Evolutionary conservation across 2,329 filamentous ascomycete species (phyloP).

Genomic region (Corynespora cassiicola): DNA sequence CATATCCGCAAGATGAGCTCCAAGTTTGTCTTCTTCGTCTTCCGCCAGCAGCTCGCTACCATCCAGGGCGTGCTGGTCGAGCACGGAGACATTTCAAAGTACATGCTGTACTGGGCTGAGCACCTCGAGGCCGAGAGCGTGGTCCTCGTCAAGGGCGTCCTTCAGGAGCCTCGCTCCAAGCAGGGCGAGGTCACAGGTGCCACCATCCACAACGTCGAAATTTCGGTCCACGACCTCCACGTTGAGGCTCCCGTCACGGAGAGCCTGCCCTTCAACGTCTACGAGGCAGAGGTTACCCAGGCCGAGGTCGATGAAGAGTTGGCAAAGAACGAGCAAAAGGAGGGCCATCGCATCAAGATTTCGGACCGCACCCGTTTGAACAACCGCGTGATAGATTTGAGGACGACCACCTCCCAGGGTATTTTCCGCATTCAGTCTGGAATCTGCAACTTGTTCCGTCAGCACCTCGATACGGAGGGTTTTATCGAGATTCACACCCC

Average conservation of each 20-base stretch:
- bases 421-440: slow-evolving; percentile 87
- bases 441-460: slow-evolving; percentile 80
- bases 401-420: slow-evolving; percentile 84
- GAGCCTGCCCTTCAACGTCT: slow-evolving; percentile 71
- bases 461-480: slow-evolving; percentile 73
- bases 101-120: slow-evolving; percentile 88
- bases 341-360: slow-evolving; percentile 67
- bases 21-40: slow-evolving; percentile 82
- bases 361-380: slow-evolving; percentile 75
- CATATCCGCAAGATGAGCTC: slow-evolving; percentile 82
- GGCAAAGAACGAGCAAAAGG: slow-evolving; percentile 59
- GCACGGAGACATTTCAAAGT: slow-evolving; percentile 67
- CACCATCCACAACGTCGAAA: slow-evolving; percentile 76
- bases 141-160: slow-evolving; percentile 74
- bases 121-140: slow-evolving; percentile 80
- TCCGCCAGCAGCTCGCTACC: slow-evolving; percentile 82
- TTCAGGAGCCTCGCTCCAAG: slow-evolving; percentile 73
- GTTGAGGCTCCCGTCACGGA: slow-evolving; percentile 67
- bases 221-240: slow-evolving; percentile 72
- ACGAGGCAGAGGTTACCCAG: slow-evolving; percentile 70
- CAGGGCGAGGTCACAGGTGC: slow-evolving; percentile 75
- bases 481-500: slow-evolving; percentile 96
- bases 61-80: slow-evolving; percentile 81
- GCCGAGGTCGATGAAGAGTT: slow-evolving; percentile 61
- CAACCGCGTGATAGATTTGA: slow-evolving; percentile 82